These are phyloP conservation scores for Cercophora sp. DNA, from an alignment of 495 filamentous ascomycete genomes.

Conservation along the genomic window DNA sequence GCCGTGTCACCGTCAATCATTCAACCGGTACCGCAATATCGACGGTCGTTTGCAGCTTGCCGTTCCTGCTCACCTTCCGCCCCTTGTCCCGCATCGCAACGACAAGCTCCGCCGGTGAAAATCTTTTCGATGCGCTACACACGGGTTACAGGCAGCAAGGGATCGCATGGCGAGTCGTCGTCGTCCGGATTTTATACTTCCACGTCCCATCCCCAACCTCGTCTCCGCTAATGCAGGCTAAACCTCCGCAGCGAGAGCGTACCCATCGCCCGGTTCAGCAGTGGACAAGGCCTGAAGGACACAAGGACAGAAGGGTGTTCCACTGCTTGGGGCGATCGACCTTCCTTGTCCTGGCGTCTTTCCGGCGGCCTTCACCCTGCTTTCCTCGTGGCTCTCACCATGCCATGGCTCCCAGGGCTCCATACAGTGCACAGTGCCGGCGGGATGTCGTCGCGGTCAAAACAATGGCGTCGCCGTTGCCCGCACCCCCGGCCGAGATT, in stretches of 20 bases:
- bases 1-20: conserved; percentile 20
- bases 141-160: not conserved
- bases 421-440: conserved; percentile 18
- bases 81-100: conserved; percentile 7
- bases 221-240: conserved; percentile 16
- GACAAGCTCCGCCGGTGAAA: not conserved
- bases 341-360: conserved; percentile 1
- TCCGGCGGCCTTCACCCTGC: conserved; percentile 4
- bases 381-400: conserved; percentile 11
- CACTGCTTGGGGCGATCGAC: not conserved
- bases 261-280: conserved; percentile 3
- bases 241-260: conserved; percentile 14
- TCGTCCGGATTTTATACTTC: not conserved
- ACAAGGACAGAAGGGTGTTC: too few species aligned
- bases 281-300: too few species aligned
- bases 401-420: conserved; percentile 9
- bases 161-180: not conserved
- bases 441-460: conserved; percentile 4
- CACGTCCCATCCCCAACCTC: not conserved
- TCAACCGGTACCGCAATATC: conserved; percentile 22
- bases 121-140: too few species aligned
- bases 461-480: conserved; percentile 15
- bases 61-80: conserved; percentile 7
- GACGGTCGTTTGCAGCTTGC: not conserved
- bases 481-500: conserved; percentile 24